A percentile compares a stretch with the other conserved stretches of the same genome.
These are phyloP conservation scores for Pistacia atlantica DNA, from an alignment of 345 rosid genomes.

Conservation along the genomic window DNA sequence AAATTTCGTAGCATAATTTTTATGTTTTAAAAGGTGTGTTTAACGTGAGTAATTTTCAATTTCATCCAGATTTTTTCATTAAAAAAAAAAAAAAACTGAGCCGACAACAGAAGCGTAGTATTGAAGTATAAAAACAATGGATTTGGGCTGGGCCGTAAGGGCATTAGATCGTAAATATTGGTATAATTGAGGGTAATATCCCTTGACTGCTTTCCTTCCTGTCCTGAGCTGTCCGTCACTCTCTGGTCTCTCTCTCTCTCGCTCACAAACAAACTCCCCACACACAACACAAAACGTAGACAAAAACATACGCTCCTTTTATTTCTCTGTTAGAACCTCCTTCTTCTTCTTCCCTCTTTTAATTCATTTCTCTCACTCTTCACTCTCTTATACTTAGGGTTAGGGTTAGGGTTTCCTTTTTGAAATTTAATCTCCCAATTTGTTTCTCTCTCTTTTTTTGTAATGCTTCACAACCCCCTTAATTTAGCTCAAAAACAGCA, in stretches of 20 bases:
- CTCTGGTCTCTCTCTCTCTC: constrained; percentile 8
- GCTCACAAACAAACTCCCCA: background rate
- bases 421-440: background rate
- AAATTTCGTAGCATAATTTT: no score
- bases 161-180: constrained; percentile 1
- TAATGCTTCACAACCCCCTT: constrained; percentile 35
- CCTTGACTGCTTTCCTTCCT: background rate
- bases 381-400: constrained; percentile 24
- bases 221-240: constrained; percentile 22
- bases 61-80: no score
- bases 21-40: no score
- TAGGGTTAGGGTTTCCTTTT: constrained; percentile 24
- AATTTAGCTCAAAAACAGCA: constrained; percentile 21
- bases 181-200: background rate
- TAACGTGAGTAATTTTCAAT: no score
- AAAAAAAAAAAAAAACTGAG: no score
- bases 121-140: background rate
- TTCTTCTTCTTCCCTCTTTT: background rate
- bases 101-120: no score
- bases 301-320: background rate
- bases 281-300: background rate
- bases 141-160: background rate
- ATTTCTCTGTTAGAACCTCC: background rate
- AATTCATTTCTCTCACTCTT: background rate
- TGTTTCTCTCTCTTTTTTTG: background rate